Conservation (phyloP, 1,139 yeast genomes). For the Saccharomyces uvarum region DNA sequence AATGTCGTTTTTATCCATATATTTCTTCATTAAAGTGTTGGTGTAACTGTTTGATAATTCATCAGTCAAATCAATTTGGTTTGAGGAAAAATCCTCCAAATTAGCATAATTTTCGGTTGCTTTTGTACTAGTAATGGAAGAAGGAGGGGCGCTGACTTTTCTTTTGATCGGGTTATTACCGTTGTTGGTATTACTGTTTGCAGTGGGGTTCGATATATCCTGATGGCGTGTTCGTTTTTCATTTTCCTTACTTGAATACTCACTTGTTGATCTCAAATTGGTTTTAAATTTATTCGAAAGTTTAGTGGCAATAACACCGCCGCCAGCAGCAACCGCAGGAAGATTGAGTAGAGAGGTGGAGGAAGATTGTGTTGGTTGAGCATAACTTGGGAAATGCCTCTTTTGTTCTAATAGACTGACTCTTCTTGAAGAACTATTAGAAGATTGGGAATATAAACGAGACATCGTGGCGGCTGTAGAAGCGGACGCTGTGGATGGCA, state of each 20-base stretch:
- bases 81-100: not conserved
- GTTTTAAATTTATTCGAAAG: slow-evolving; percentile 12
- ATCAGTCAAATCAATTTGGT: slow-evolving; percentile 26
- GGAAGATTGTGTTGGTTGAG: slow-evolving; percentile 30
- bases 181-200: slow-evolving; percentile 7
- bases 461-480: slow-evolving; percentile 8
- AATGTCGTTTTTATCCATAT: slow-evolving; percentile 13
- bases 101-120: not conserved
- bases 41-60: slow-evolving; percentile 23
- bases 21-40: slow-evolving; percentile 23
- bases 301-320: not conserved
- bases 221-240: slow-evolving; percentile 1
- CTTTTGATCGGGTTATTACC: slow-evolving; percentile 7
- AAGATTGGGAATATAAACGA: slow-evolving; percentile 10
- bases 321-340: not conserved
- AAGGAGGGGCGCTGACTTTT: slow-evolving; percentile 22
- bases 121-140: slow-evolving; percentile 2
- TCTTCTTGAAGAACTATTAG: slow-evolving; percentile 13
- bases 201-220: not conserved
- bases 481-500: slow-evolving; percentile 7
- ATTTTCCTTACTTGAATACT: slow-evolving; percentile 12
- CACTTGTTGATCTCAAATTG: slow-evolving; percentile 24
- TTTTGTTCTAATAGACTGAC: not conserved
- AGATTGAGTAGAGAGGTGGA: not conserved
- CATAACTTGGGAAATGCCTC: slow-evolving; percentile 26